Evolutionary conservation across 176 grass and related monocot species (phyloP).

Genomic region (Guadua angustifolia): DNA sequence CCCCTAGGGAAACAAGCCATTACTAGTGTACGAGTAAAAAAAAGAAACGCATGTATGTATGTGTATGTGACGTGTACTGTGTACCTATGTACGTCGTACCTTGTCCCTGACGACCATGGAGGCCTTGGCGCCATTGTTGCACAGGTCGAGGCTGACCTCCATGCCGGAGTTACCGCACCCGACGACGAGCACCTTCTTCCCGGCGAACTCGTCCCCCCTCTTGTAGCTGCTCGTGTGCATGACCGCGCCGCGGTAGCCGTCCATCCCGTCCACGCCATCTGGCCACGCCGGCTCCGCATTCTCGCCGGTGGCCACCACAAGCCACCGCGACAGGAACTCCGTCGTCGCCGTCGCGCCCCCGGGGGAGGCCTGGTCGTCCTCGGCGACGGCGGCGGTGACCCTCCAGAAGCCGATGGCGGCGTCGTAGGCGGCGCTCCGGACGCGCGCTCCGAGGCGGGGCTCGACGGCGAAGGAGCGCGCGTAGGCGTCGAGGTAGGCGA

Average conservation of each 20-base stretch:
- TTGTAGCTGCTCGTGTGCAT: conserved; percentile 83
- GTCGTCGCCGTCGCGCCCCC: neutral
- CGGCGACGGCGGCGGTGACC: conserved; percentile 4
- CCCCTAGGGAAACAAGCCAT: neutral
- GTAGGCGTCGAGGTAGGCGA: conserved; percentile 81
- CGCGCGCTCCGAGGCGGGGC: conserved; percentile 55
- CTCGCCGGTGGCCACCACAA: conserved; percentile 86
- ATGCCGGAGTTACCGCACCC: conserved; percentile 95
- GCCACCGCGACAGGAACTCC: conserved; percentile 82
- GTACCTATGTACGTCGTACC: conserved; percentile 34
- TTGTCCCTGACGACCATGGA: conserved; percentile 93
- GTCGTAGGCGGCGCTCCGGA: conserved; percentile 59
- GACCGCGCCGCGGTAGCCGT: conserved; percentile 42
- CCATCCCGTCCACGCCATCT: conserved; percentile 37
- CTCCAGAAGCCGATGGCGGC: conserved; percentile 69
- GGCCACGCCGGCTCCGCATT: conserved; percentile 72
- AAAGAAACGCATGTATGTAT: neutral
- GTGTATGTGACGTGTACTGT: neutral
- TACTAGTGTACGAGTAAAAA: conserved; percentile 10
- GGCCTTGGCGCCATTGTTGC: conserved; percentile 67
- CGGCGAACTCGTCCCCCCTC: conserved; percentile 65
- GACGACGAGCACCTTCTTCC: conserved; percentile 81
- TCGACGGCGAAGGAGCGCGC: conserved; percentile 59
- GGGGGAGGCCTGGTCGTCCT: neutral
- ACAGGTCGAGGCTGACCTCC: conserved; percentile 95